These are phyloP conservation scores for Phaseolus lunatus DNA, from an alignment of 306 rosid genomes.

Conservation along the genomic window DNA sequence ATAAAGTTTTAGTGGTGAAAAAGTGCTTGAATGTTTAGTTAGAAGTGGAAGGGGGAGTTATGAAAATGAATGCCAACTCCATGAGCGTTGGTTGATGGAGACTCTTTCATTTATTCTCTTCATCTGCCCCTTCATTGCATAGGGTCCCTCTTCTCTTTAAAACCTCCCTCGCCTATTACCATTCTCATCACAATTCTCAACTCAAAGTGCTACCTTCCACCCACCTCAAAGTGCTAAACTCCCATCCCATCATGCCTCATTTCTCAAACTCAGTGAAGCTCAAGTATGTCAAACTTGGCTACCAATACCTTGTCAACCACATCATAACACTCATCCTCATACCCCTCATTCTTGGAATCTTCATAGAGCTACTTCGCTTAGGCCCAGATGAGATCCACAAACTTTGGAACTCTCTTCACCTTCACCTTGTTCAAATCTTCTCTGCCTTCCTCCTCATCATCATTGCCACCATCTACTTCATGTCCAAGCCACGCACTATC, in stretches of 20 bases:
- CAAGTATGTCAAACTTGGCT: conserved; percentile 81
- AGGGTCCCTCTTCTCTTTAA: conserved; percentile 63
- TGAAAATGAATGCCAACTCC: conserved; percentile 57
- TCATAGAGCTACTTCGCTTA: conserved; percentile 55
- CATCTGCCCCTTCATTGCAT: conserved; percentile 75
- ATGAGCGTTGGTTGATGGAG: conserved; percentile 84
- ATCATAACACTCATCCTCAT: conserved; percentile 65
- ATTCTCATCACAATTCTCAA: background rate
- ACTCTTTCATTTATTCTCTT: conserved; percentile 65
- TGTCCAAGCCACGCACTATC: conserved; percentile 73
- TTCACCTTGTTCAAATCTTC: conserved; percentile 62
- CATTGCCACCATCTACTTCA: conserved; percentile 70
- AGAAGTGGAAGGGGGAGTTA: conserved; percentile 42
- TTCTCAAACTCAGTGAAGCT: conserved; percentile 75
- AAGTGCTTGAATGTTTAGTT: conserved; percentile 28
- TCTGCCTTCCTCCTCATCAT: conserved; percentile 66
- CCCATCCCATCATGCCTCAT: conserved; percentile 69
- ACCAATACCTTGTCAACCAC: conserved; percentile 83
- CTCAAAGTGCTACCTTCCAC: background rate
- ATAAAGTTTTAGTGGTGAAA: background rate
- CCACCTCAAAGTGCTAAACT: background rate
- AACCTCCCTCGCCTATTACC: conserved; percentile 47
- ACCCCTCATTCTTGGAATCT: conserved; percentile 56
- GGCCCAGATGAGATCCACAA: conserved; percentile 72
- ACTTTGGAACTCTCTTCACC: conserved; percentile 62